phyloP scores from a whole-genome alignment of 805 yeast genomes.

The Barnettozyma siamensis region DNA sequence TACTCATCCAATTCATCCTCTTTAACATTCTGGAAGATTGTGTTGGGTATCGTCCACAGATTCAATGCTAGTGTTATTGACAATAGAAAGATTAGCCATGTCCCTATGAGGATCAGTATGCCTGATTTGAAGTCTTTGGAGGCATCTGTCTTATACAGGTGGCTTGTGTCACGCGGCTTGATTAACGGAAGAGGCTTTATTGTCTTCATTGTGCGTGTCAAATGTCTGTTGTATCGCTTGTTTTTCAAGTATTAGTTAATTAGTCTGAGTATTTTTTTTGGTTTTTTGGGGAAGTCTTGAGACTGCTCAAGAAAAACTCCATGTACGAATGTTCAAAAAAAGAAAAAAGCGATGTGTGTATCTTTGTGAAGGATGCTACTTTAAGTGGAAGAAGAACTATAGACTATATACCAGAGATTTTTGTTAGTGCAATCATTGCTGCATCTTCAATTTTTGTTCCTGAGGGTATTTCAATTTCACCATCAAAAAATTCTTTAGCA shows the following conservation, averaged over 20 bases:
- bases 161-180: slow-evolving; percentile 4
- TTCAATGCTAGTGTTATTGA: slow-evolving; percentile 11
- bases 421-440: slow-evolving; percentile 50
- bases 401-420: slow-evolving; percentile 8
- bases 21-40: slow-evolving; percentile 3
- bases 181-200: slow-evolving; percentile 13
- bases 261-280: neutral
- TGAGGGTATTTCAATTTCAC: slow-evolving; percentile 44
- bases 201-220: neutral
- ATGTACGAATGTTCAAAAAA: too few relatives aligned
- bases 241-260: too few relatives aligned
- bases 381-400: too few relatives aligned
- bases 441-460: slow-evolving; percentile 69
- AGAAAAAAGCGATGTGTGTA: too few relatives aligned
- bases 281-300: too few relatives aligned
- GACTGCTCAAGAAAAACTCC: too few relatives aligned
- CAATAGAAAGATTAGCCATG: slow-evolving; percentile 10
- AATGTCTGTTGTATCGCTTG: too few relatives aligned
- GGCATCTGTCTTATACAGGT: neutral
- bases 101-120: slow-evolving; percentile 5
- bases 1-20: slow-evolving; percentile 1
- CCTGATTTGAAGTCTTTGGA: slow-evolving; percentile 13
- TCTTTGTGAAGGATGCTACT: too few relatives aligned
- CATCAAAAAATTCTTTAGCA: slow-evolving; percentile 67
- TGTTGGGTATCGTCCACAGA: slow-evolving; percentile 10